Percentiles rank a stretch among this genome's conserved stretches.
Conservation (phyloP, 1,139 yeast species). For the Suhomyces anneliseae region DNA sequence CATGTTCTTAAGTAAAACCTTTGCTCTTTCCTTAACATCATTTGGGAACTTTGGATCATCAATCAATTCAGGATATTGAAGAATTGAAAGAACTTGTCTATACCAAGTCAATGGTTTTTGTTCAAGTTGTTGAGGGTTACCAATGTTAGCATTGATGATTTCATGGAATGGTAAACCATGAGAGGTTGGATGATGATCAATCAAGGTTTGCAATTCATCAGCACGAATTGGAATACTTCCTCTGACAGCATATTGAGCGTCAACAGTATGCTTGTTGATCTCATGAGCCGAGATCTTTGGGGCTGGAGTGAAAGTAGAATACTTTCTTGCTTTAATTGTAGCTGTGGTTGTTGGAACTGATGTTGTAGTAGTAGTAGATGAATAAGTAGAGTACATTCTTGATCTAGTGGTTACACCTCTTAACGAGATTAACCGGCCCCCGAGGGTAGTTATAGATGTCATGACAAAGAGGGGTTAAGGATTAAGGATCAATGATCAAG, state of each 20-base stretch:
- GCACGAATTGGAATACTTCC: conserved; percentile 94
- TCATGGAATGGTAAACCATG: conserved; percentile 70
- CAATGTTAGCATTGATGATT: conserved; percentile 89
- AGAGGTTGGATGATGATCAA: conserved; percentile 51
- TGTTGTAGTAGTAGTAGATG: no score
- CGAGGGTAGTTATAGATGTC: not conserved
- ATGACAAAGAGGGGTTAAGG: not conserved
- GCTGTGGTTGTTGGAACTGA: not conserved
- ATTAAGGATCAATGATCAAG: not conserved
- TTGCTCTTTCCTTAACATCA: conserved; percentile 77
- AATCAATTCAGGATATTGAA: conserved; percentile 80
- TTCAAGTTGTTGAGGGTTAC: conserved; percentile 95
- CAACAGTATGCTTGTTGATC: conserved; percentile 70
- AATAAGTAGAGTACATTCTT: no score
- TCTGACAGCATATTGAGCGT: conserved; percentile 93
- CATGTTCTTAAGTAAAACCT: conserved; percentile 53
- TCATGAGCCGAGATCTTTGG: conserved; percentile 37
- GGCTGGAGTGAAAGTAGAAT: conserved; percentile 9
- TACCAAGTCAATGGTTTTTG: conserved; percentile 95
- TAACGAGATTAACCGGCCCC: not conserved
- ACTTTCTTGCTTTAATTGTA: conserved; percentile 1
- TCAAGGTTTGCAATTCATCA: conserved; percentile 64
- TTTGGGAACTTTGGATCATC: conserved; percentile 48
- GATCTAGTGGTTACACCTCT: not conserved
- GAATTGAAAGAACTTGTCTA: conserved; percentile 80